phyloP scores from a whole-genome alignment of 441 rosid genomes.

The Viola pubescens region DNA sequence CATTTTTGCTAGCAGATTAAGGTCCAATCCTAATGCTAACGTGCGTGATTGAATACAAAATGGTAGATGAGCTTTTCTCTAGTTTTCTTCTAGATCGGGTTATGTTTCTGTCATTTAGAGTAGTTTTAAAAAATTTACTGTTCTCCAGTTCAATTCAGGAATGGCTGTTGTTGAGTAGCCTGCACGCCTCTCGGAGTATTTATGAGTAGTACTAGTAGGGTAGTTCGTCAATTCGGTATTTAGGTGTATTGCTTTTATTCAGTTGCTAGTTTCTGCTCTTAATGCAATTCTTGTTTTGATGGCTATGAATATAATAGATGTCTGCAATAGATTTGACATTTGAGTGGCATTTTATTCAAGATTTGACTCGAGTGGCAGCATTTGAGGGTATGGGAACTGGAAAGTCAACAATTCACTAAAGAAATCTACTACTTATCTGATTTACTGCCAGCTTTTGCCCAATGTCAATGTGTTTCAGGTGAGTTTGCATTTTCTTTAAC shows the following conservation, averaged over 20 bases:
- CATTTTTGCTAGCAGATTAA: slow-evolving; percentile 20
- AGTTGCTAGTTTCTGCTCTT: not conserved
- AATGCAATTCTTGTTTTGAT: not conserved
- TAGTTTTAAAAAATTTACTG: slow-evolving; percentile 7
- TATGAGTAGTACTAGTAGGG: not conserved
- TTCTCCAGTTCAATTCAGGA: not conserved
- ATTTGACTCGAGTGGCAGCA: too few relatives aligned
- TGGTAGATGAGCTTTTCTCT: slow-evolving; percentile 19
- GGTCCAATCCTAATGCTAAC: slow-evolving; percentile 27
- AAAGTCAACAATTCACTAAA: too few relatives aligned
- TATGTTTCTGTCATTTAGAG: slow-evolving; percentile 3
- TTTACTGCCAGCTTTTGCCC: too few relatives aligned
- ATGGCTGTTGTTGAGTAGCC: too few relatives aligned
- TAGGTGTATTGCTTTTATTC: slow-evolving; percentile 4
- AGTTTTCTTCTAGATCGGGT: slow-evolving; percentile 6
- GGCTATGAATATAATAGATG: slow-evolving; percentile 3
- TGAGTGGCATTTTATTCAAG: too few relatives aligned
- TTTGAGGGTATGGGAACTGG: too few relatives aligned
- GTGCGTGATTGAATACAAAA: slow-evolving; percentile 18
- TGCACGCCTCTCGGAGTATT: too few relatives aligned
- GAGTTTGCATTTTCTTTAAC: too few relatives aligned
- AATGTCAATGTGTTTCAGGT: too few relatives aligned
- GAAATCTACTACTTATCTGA: too few relatives aligned
- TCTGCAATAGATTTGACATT: not conserved
- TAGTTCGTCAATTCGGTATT: slow-evolving; percentile 14